A percentile compares a stretch with the other conserved stretches of the same genome.
Conservation (phyloP, 225 moss, liverwort and hornwort genomes). For the Rhytidiadelphus loreus region DNA sequence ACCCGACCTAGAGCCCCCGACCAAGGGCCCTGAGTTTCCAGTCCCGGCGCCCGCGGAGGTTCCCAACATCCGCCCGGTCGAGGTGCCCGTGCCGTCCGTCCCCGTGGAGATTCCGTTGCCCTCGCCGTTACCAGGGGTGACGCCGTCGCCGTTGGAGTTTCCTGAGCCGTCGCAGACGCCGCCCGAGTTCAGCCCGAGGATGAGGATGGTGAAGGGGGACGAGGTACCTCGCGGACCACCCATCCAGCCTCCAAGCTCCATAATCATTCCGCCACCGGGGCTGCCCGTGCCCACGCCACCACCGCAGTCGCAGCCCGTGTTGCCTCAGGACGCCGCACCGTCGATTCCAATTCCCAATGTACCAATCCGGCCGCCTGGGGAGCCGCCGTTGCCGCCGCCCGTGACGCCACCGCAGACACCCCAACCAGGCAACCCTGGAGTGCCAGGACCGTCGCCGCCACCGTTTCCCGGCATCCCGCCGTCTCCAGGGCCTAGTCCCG, state of each 20-base stretch:
- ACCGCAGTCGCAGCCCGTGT: slow-evolving; percentile 25
- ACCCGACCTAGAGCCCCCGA: slow-evolving; percentile 31
- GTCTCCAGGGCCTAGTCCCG: slow-evolving; percentile 8
- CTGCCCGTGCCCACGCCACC: slow-evolving; percentile 3
- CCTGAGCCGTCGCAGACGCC: slow-evolving; percentile 20
- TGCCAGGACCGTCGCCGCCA: background rate
- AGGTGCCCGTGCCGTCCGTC: slow-evolving; percentile 25
- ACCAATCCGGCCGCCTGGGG: slow-evolving; percentile 38
- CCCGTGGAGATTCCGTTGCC: slow-evolving; percentile 37
- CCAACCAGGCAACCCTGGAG: background rate
- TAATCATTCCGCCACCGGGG: slow-evolving; percentile 13
- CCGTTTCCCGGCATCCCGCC: slow-evolving; percentile 17
- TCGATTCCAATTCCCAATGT: slow-evolving; percentile 27
- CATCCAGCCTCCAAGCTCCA: slow-evolving; percentile 26
- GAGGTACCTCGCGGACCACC: slow-evolving; percentile 41
- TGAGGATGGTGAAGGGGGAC: slow-evolving; percentile 3
- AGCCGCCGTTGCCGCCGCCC: slow-evolving; percentile 37
- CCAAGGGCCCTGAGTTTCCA: slow-evolving; percentile 24
- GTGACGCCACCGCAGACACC: slow-evolving; percentile 47
- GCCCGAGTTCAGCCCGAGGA: slow-evolving; percentile 32
- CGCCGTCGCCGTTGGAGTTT: slow-evolving; percentile 23
- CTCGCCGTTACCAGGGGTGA: slow-evolving; percentile 5
- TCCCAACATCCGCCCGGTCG: background rate
- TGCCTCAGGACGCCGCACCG: slow-evolving; percentile 13
- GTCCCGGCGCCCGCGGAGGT: slow-evolving; percentile 15